A percentile compares a stretch with the other conserved stretches of the same genome.
Evolutionary conservation across 495 filamentous ascomycete species (phyloP).

Genomic region (Neurospora africana): DNA sequence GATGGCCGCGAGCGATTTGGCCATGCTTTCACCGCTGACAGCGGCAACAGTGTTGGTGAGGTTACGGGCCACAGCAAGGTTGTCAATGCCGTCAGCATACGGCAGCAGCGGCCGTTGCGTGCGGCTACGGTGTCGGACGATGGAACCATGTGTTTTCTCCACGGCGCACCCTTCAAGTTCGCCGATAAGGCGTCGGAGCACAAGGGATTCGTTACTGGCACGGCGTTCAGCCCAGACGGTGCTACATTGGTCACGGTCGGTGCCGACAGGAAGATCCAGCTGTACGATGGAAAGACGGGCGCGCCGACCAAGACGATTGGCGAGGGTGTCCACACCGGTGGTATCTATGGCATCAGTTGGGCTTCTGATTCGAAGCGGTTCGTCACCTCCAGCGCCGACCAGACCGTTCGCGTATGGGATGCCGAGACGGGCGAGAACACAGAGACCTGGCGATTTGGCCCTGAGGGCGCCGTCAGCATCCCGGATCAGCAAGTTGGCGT

Average conservation of each 20-base stretch:
- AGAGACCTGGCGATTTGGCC: constrained; percentile 82
- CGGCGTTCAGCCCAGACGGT: constrained; percentile 87
- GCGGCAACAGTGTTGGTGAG: constrained; percentile 90
- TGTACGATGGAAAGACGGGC: constrained; percentile 93
- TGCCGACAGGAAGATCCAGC: constrained; percentile 76
- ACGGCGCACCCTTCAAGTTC: constrained; percentile 93
- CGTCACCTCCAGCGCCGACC: constrained; percentile 85
- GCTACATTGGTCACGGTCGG: constrained; percentile 76
- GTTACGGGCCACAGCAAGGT: constrained; percentile 80
- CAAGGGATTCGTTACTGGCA: constrained; percentile 77
- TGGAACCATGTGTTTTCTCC: constrained; percentile 77
- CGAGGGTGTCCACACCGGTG: constrained; percentile 76
- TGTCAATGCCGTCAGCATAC: constrained; percentile 84
- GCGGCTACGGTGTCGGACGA: constrained; percentile 90
- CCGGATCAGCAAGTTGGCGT: constrained; percentile 90
- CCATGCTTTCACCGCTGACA: constrained; percentile 90
- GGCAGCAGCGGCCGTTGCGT: constrained; percentile 77
- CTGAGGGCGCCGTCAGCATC: constrained; percentile 61
- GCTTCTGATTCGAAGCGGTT: constrained; percentile 77
- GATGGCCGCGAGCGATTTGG: constrained; percentile 90
- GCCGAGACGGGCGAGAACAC: constrained; percentile 63
- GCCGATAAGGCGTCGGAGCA: constrained; percentile 64
- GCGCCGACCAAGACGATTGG: constrained; percentile 68
- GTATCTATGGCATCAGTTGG: constrained; percentile 89
- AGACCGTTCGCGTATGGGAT: constrained; percentile 86